A percentile compares a stretch with the other conserved stretches of the same genome.
These are phyloP conservation scores for Xylariaceae sp. DNA, from an alignment of 2,329 filamentous ascomycete species.

Conservation along the genomic window DNA sequence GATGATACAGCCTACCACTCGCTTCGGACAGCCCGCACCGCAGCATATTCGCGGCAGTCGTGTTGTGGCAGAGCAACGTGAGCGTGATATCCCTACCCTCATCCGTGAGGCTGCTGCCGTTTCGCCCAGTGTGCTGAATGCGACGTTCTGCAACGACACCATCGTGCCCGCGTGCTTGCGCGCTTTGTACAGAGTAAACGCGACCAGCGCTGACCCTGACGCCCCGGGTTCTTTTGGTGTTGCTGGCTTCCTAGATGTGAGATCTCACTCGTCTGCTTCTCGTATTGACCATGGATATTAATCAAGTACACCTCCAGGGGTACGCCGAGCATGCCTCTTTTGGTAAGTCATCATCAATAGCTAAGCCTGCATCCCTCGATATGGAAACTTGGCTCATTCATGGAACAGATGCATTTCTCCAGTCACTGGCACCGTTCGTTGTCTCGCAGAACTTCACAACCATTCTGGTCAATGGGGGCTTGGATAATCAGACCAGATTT, in stretches of 20 bases:
- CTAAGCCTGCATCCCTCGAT: not conserved
- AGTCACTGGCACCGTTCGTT: conserved; percentile 48
- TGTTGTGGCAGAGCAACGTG: conserved; percentile 27
- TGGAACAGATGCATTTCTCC: conserved; percentile 38
- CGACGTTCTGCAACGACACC: conserved; percentile 33
- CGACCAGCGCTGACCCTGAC: conserved; percentile 33
- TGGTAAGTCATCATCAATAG: not conserved
- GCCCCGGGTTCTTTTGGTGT: conserved; percentile 38
- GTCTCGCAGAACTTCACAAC: conserved; percentile 50
- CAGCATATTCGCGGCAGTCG: conserved; percentile 38
- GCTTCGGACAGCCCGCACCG: conserved; percentile 48
- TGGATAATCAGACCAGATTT: conserved; percentile 41
- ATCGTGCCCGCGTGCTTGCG: conserved; percentile 45
- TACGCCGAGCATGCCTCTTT: conserved; percentile 35
- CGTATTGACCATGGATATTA: not conserved
- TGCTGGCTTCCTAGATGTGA: conserved; percentile 33
- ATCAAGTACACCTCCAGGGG: conserved; percentile 12
- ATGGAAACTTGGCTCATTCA: not conserved
- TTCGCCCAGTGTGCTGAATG: conserved; percentile 15
- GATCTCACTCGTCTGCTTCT: not conserved
- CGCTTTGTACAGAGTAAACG: conserved; percentile 42
- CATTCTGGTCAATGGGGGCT: conserved; percentile 50
- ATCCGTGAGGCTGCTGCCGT: conserved; percentile 10
- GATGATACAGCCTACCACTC: conserved; percentile 60
- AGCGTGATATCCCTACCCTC: conserved; percentile 7